Percentiles rank a stretch among this genome's conserved stretches.
These are phyloP conservation scores for Filobasidium wieringae DNA, from an alignment of 768 basidiomycete genomes.

Conservation along the genomic window DNA sequence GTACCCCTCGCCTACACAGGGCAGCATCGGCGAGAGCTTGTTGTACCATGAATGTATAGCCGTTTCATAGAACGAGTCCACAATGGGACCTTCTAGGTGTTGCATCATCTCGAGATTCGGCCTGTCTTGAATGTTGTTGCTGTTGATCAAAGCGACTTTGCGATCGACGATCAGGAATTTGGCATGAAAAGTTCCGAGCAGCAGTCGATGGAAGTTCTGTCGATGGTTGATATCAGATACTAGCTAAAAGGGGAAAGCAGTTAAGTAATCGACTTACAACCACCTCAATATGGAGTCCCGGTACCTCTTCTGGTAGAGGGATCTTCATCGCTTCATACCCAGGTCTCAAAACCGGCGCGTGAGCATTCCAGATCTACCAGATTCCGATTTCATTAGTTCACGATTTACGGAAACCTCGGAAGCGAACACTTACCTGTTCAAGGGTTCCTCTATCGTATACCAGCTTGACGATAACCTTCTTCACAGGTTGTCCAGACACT, in stretches of 20 bases:
- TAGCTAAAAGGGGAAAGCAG: neutral
- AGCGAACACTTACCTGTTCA: slow-evolving; percentile 41
- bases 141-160: slow-evolving; percentile 52
- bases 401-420: no score
- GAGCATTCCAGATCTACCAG: slow-evolving; percentile 40
- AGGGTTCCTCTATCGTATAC: slow-evolving; percentile 58
- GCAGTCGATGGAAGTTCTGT: slow-evolving; percentile 42
- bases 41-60: slow-evolving; percentile 54
- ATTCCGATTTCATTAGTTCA: neutral
- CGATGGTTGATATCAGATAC: neutral
- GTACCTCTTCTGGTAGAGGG: slow-evolving; percentile 50
- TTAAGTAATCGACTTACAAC: slow-evolving; percentile 35
- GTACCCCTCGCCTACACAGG: slow-evolving; percentile 31
- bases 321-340: slow-evolving; percentile 48
- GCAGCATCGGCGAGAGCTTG: slow-evolving; percentile 28
- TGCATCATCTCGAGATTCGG: slow-evolving; percentile 50
- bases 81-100: slow-evolving; percentile 59
- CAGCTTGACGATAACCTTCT: slow-evolving; percentile 53
- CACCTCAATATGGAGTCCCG: slow-evolving; percentile 52
- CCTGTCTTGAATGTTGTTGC: slow-evolving; percentile 41
- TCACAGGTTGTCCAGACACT: slow-evolving; percentile 31
- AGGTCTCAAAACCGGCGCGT: slow-evolving; percentile 43
- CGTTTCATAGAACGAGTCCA: slow-evolving; percentile 58
- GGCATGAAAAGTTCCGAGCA: slow-evolving; percentile 59
- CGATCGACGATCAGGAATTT: slow-evolving; percentile 61